A percentile compares a stretch with the other conserved stretches of the same genome.
Evolutionary conservation across 345 rosid genomes (phyloP).

Genomic region (Garcia nutans): DNA sequence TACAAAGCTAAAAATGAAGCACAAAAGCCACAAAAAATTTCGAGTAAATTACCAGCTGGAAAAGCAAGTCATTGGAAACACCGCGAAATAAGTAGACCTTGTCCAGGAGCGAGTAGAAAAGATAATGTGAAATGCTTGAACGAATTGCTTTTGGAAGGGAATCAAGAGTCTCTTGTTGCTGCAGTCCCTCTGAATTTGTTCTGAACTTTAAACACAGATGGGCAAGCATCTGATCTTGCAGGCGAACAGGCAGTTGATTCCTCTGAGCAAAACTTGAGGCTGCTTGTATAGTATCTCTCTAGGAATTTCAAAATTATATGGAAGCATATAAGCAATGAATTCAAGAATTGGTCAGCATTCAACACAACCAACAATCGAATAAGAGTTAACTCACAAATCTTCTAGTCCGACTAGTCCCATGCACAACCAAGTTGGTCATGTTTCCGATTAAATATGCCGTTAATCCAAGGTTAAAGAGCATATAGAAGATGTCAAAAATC

Average conservation of each 20-base stretch:
- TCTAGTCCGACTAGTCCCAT: slow-evolving; percentile 73
- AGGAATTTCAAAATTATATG: slow-evolving; percentile 4
- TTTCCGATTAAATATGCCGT: slow-evolving; percentile 78
- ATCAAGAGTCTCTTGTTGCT: slow-evolving; percentile 81
- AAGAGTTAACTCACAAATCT: slow-evolving; percentile 58
- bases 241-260: slow-evolving; percentile 68
- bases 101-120: slow-evolving; percentile 77
- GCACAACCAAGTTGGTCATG: slow-evolving; percentile 87
- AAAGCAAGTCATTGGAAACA: slow-evolving; percentile 83
- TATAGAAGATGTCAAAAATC: slow-evolving; percentile 54
- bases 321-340: neutral
- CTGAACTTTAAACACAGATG: slow-evolving; percentile 79
- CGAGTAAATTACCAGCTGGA: slow-evolving; percentile 71
- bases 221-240: slow-evolving; percentile 93
- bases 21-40: no score
- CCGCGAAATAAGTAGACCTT: slow-evolving; percentile 80
- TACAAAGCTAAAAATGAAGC: no score
- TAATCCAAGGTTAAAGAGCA: slow-evolving; percentile 73
- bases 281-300: slow-evolving; percentile 88
- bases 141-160: slow-evolving; percentile 87
- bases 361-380: neutral
- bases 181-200: slow-evolving; percentile 86
- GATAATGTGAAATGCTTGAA: slow-evolving; percentile 67
- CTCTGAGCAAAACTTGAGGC: slow-evolving; percentile 74
- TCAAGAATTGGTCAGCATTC: neutral